Evolutionary conservation across 139 green algal genomes (phyloP).

Genomic region (Diplosphaera chodatii): DNA sequence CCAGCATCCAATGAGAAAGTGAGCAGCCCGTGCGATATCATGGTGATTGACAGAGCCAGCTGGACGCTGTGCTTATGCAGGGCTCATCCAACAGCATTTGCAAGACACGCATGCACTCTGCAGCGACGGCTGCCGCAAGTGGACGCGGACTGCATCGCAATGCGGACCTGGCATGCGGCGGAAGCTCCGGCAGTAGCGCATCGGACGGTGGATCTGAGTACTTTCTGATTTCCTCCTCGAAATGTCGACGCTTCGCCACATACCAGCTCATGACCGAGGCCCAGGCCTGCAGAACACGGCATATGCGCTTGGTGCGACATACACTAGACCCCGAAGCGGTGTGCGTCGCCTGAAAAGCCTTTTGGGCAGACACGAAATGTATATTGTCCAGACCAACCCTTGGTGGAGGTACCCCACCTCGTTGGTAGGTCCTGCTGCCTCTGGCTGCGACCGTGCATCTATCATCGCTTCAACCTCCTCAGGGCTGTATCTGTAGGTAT

Average conservation of each 20-base stretch:
- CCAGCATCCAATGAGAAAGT: too few relatives aligned
- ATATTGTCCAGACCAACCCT: neutral
- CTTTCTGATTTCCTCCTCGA: constrained; percentile 57
- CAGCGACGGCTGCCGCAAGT: too few relatives aligned
- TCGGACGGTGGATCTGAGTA: constrained; percentile 85
- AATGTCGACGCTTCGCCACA: constrained; percentile 30
- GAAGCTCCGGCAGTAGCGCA: constrained; percentile 85
- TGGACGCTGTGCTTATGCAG: neutral
- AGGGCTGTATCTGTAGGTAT: constrained; percentile 43
- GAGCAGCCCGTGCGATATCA: too few relatives aligned
- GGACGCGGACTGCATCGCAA: too few relatives aligned
- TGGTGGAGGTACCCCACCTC: neutral
- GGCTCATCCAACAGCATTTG: too few relatives aligned
- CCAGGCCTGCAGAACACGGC: constrained; percentile 38
- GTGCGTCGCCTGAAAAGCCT: too few relatives aligned
- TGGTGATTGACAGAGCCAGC: too few relatives aligned
- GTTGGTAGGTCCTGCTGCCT: neutral
- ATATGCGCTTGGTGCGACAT: too few relatives aligned
- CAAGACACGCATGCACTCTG: too few relatives aligned
- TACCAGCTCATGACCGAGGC: constrained; percentile 49
- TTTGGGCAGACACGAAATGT: too few relatives aligned
- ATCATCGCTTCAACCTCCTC: constrained; percentile 39
- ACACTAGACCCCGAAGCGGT: too few relatives aligned
- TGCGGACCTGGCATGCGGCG: constrained; percentile 37
- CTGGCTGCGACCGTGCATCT: constrained; percentile 5